phyloP scores from a whole-genome alignment of 2,329 filamentous ascomycete species.

The Diaporthe sp. region DNA sequence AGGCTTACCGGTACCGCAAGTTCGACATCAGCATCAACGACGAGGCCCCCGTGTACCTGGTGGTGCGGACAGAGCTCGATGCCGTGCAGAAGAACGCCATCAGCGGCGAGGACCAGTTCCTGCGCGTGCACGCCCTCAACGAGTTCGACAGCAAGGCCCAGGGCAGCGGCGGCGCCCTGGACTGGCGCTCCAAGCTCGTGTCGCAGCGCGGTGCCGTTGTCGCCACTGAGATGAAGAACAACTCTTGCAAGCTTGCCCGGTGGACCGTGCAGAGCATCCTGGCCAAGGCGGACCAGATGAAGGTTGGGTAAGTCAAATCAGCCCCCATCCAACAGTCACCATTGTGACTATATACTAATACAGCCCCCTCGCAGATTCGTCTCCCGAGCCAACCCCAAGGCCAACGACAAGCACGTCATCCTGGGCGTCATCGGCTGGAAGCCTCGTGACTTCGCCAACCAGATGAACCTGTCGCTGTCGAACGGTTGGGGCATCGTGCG shows the following conservation, averaged over 20 bases:
- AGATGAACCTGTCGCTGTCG: constrained; percentile 97
- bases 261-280: constrained; percentile 99
- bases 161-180: constrained; percentile 92
- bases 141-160: constrained; percentile 99
- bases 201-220: constrained; percentile 97
- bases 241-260: constrained; percentile 96
- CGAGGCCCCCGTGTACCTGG: constrained; percentile 91
- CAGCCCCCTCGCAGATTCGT: constrained; percentile 78
- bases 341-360: constrained; percentile 28
- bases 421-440: constrained; percentile 98
- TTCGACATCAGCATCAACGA: constrained; percentile 97
- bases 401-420: constrained; percentile 93
- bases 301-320: constrained; percentile 81
- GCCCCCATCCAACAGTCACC: neutral
- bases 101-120: constrained; percentile 89
- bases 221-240: constrained; percentile 99
- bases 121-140: constrained; percentile 96
- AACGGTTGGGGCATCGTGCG: constrained; percentile 99
- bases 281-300: constrained; percentile 98
- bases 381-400: constrained; percentile 92
- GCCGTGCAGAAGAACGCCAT: constrained; percentile 96
- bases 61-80: constrained; percentile 96
- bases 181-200: constrained; percentile 96
- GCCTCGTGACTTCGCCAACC: constrained; percentile 93
- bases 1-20: constrained; percentile 97